Base-by-base conservation (phyloP, 495 filamentous ascomycete species). In the Gamarada debralockiae region DNA sequence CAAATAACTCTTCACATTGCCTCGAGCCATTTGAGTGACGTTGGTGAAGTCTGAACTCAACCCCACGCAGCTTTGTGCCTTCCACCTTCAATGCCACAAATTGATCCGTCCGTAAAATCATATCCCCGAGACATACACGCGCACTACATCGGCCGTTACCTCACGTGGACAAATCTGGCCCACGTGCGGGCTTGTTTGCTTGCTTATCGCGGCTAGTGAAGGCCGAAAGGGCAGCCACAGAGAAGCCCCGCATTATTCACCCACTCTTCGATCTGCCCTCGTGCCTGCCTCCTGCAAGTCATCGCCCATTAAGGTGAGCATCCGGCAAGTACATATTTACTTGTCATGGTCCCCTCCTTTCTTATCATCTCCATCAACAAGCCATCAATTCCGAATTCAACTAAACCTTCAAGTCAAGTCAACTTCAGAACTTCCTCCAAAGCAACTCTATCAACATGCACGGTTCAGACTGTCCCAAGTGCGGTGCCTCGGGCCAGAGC, bases 401-500 rank as follows among this genome's bases (percentile, higher is more conserved):
- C 8, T 40, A 10, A 18, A 9, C 15, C 29, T 34, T 40, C 37
- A 25, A 3, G 15, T 20, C 41, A 44, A 24, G 12, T 8, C n/a
- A 44, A n/a, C n/a, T 40, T 7, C n/a, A 12, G 15, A 12, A n/a
- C 21, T 15, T n/a, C 4, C 2, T 1, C 21, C 21, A 22, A 12
- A 22, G 23, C 1, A 45, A 24, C 10, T 21, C 23, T 18, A 48
- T 2, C 52, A 63, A 57, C 15, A 61, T 61, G 58, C 58, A 64
- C 58, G 55, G 55, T 6, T 15, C 48, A n/a, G 46, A 29, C 39
- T 64, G 61, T 45, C 61, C 61, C 22, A 61, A 51, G 49, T 64
- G 61, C 36, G 61, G 61, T 29, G 55, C 58, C 24, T 23, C 45
- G 13, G 36, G 44, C 29, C 39, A 60, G 37, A 49, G 50, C 12